Evolutionary conservation across 371 early-diverging fungal genomes (phyloP), one percentile per base, ranked within the genome.

Genomic region (Apophysomyces variabilis): DNA sequence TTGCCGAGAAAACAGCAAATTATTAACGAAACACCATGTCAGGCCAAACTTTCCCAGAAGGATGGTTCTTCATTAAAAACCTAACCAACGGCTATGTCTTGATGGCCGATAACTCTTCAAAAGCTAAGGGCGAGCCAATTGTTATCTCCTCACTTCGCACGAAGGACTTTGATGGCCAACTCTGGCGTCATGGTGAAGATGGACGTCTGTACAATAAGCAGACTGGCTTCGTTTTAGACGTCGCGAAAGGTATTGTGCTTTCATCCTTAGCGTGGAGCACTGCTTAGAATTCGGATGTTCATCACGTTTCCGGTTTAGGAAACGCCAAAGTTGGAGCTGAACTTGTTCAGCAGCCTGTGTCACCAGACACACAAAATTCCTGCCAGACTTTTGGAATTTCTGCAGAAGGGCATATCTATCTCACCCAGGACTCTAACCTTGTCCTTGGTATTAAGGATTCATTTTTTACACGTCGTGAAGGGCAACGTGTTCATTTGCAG

Each of bases 51-150:
- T 85, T 83, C 70, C 83, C 85, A 50, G 67, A 77, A 63, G 80
- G 78, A 62, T 86, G 85, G 83, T 87, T 88, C 68, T 88, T 82
- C 72, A 84, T 88, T 71, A 88, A 86, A 67, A 85, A 86, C 36
- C 67, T 64, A 50, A 77, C 72, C n/a, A 83, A 84, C 32, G 80
- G 78, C 60, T 79, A 80, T 57, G 84, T 85, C 21, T 71, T 87
- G 44, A 79, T 81, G 63, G 75, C 78, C 38, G 77, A 79, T 18
- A 68, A 75, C 36, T 68, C 63, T 37, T 69, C 74, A 7, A 71
- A 75, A 37, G 66, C 63, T 47, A 21, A 66, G 38, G 77, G 82
- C 38, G 68, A 67, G n/a, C 65, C 69, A 16, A 63, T 82, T 44
- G 76, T 79, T 6, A 66, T 82, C n/a, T 68, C 79, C 32, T 62